Conservation (phyloP, 768 basidiomycete genomes). For the Amanita molliuscula region DNA sequence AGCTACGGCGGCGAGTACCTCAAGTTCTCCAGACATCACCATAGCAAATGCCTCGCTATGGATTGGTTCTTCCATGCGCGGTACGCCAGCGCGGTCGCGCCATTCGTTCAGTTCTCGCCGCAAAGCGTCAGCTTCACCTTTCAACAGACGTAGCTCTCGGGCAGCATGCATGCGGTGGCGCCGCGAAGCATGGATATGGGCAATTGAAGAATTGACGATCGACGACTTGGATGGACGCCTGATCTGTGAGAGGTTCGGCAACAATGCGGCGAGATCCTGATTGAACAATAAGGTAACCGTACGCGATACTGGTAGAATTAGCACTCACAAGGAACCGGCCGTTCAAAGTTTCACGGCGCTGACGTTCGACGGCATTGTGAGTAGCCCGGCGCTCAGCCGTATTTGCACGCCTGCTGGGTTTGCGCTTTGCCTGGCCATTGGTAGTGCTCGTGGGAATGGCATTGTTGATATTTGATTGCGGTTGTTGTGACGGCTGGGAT, state of each 20-base stretch:
- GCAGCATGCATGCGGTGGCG: conserved; percentile 75
- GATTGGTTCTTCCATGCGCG: conserved; percentile 61
- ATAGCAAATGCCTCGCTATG: conserved; percentile 64
- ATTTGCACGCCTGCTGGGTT: conserved; percentile 83
- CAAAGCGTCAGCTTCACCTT: conserved; percentile 76
- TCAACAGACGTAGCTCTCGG: conserved; percentile 70
- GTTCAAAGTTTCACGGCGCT: conserved; percentile 88
- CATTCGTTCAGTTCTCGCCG: conserved; percentile 91
- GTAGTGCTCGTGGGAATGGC: conserved; percentile 10
- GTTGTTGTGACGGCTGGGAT: conserved; percentile 10
- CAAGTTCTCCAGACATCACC: conserved; percentile 62
- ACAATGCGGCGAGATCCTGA: conserved; percentile 85
- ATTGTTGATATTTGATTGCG: conserved; percentile 9
- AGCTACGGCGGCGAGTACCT: conserved; percentile 41
- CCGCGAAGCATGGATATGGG: conserved; percentile 75
- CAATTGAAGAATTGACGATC: conserved; percentile 94
- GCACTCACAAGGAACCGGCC: conserved; percentile 72
- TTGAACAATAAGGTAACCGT: background rate
- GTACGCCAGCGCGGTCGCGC: conserved; percentile 68
- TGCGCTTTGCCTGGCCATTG: conserved; percentile 51
- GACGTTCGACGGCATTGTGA: conserved; percentile 95
- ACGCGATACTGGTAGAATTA: conserved; percentile 5
- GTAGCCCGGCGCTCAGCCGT: conserved; percentile 94
- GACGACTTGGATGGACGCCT: conserved; percentile 93
- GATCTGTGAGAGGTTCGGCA: conserved; percentile 85